These are phyloP conservation scores for Spizellomyces sp. DNA, from an alignment of 192 early-diverging fungal species.

Conservation along the genomic window DNA sequence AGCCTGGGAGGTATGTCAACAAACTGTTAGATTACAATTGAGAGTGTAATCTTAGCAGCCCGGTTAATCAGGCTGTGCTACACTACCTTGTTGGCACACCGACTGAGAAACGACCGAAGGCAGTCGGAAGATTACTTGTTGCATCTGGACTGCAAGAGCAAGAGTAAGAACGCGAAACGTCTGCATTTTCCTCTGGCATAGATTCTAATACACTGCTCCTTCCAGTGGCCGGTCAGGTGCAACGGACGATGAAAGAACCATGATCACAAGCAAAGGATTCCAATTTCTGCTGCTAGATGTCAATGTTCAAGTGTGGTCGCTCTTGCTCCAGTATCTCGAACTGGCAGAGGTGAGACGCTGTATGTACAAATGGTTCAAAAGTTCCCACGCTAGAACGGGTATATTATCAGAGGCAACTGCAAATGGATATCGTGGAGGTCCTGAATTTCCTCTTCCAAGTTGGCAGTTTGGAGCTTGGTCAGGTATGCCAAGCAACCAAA, in stretches of 20 bases:
- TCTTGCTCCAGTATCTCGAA: constrained; percentile 89
- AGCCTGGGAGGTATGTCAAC: constrained; percentile 72
- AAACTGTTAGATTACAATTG: not conserved
- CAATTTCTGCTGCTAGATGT: constrained; percentile 95
- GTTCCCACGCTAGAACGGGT: not conserved
- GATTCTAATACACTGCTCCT: not conserved
- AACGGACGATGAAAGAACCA: constrained; percentile 39
- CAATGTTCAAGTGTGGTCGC: constrained; percentile 94
- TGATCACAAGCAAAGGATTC: constrained; percentile 95
- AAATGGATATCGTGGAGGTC: constrained; percentile 92
- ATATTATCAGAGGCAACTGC: constrained; percentile 20
- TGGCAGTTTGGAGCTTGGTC: constrained; percentile 85
- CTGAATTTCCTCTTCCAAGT: constrained; percentile 94
- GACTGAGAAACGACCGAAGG: constrained; percentile 61
- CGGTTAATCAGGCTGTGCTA: constrained; percentile 61
- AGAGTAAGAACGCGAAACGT: not conserved
- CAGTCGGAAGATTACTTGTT: constrained; percentile 74
- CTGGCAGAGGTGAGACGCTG: constrained; percentile 62
- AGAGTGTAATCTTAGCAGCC: not conserved
- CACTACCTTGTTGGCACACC: constrained; percentile 92
- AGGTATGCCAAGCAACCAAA: constrained; percentile 40
- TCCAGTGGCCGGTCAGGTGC: not conserved
- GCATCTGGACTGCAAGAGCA: constrained; percentile 61
- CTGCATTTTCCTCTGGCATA: not conserved
- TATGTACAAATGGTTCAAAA: not conserved